Base-by-base conservation (phyloP, 345 rosid species). In the Citropsis articulata region DNA sequence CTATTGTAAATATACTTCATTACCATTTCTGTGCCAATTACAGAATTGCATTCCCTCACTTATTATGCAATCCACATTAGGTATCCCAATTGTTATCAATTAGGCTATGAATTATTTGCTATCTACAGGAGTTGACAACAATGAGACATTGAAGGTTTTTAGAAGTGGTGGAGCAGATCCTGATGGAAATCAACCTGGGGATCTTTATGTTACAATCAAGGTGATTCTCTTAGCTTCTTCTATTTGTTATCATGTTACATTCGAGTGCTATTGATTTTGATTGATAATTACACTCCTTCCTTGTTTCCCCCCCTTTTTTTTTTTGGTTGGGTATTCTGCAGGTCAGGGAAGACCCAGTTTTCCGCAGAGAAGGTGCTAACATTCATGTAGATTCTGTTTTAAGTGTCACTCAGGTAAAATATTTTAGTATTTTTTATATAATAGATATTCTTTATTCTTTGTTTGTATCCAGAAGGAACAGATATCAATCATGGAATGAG, bases 131-230 rank as follows among this genome's bases (percentile, higher is more conserved):
- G 94, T 94, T 77, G 96, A 94, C 82, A 86, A 91, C 84, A 79
- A 85, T 42, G 97, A 96, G 33, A 92, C 88, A 1, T 77, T 96
- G 73, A 92, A 87, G 91, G 90, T 96, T 67, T 85, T 86, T 73
- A 89, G 91, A 77, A 86, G 83, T 57, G 99, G 99, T 69, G 99
- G 99, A 71, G 97, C 96, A 19, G 99, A 96, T 85, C 99, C 99
- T 69, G 98, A 96, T 31, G 89, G 90, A 86, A 89, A 85, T 83
- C 99, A 95, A 77, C 98, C 98, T 31, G 99, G 99, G 72, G 98
- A 96, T 88, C 97, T 96, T 53, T 89, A 79, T 70, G 99, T 94
- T 56, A 79, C 89, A 56, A 81, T 96, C 69, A 96, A 85, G 99
- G 98, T 92, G 74, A 78, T 77, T 72, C 64, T 35, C 78, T 65